A percentile compares a stretch with the other conserved stretches of the same genome.
Evolutionary conservation across 2,329 filamentous ascomycete species (phyloP).

Genomic region (Cercospora zeae-maydis): DNA sequence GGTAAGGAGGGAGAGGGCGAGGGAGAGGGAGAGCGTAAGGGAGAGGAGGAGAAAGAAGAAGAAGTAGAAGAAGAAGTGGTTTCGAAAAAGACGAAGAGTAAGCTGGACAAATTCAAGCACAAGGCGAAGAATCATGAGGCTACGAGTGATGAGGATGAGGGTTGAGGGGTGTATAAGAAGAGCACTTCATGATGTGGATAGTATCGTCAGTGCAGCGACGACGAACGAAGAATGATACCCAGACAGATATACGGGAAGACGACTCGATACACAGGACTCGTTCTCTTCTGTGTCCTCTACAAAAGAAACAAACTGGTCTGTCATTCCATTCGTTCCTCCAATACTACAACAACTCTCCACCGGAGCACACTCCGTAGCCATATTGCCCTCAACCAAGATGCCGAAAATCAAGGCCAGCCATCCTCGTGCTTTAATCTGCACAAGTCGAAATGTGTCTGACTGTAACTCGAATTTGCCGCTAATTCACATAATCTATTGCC

Average conservation of each 20-base stretch:
- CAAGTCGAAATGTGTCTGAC: no score
- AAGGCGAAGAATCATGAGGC: conserved; percentile 51
- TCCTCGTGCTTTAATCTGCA: no score
- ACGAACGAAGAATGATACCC: not conserved
- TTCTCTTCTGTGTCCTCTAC: not conserved
- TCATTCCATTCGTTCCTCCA: no score
- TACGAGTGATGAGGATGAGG: conserved; percentile 54
- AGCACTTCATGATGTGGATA: no score
- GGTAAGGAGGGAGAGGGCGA: conserved; percentile 19
- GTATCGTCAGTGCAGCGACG: not conserved
- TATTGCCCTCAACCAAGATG: not conserved
- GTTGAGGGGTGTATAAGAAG: not conserved
- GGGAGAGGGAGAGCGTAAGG: conserved; percentile 11
- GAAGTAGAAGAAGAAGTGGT: conserved; percentile 24
- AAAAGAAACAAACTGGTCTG: no score
- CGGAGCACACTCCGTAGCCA: no score
- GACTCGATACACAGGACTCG: not conserved
- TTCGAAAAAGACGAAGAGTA: conserved; percentile 23
- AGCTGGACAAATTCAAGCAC: conserved; percentile 34
- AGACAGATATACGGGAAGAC: not conserved
- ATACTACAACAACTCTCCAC: no score
- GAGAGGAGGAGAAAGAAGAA: conserved; percentile 17
- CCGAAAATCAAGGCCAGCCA: no score
- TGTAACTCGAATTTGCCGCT: not conserved
- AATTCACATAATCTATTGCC: not conserved